A percentile compares a stretch with the other conserved stretches of the same genome.
These are phyloP conservation scores for Phytophthora meadii DNA, from an alignment of 352 stramenopile genomes.

Conservation along the genomic window DNA sequence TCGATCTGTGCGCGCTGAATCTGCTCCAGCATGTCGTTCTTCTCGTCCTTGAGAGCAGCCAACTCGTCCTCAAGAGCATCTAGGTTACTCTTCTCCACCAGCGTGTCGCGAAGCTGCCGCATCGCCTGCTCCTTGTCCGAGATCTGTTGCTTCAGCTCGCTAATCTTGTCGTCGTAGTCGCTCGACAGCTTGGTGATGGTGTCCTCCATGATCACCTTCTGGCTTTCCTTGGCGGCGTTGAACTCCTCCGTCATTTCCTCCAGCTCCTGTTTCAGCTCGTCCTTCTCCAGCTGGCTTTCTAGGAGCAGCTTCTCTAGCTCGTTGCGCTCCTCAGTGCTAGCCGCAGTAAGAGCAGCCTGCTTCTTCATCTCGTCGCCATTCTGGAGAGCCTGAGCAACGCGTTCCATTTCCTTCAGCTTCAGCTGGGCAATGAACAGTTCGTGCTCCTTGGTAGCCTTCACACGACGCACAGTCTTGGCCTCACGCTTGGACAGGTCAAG, in stretches of 20 bases:
- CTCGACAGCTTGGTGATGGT: conserved; percentile 50
- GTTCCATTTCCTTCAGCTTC: conserved; percentile 71
- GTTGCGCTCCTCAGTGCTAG: conserved; percentile 43
- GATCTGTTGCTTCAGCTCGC: conserved; percentile 51
- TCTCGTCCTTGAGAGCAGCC: conserved; percentile 50
- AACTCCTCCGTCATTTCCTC: conserved; percentile 49
- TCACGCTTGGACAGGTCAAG: conserved; percentile 60
- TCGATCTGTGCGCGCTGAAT: conserved; percentile 51
- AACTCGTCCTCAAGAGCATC: conserved; percentile 55
- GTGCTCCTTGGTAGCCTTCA: conserved; percentile 71
- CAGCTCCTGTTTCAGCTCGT: conserved; percentile 64
- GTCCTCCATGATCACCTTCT: conserved; percentile 45
- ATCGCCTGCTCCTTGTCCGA: conserved; percentile 57
- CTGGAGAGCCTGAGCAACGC: conserved; percentile 36
- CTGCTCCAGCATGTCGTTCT: conserved; percentile 53
- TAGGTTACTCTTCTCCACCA: conserved; percentile 62
- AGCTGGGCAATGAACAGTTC: conserved; percentile 66
- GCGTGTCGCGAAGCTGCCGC: conserved; percentile 41
- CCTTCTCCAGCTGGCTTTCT: conserved; percentile 60
- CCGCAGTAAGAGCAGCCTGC: conserved; percentile 36
- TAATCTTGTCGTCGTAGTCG: conserved; percentile 61
- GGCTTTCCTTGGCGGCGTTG: conserved; percentile 44
- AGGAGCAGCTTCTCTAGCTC: conserved; percentile 60
- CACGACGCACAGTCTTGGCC: conserved; percentile 50
- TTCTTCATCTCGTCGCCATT: conserved; percentile 45